Conservation (phyloP, 441 rosid species). For the Mallotus repandus region DNA sequence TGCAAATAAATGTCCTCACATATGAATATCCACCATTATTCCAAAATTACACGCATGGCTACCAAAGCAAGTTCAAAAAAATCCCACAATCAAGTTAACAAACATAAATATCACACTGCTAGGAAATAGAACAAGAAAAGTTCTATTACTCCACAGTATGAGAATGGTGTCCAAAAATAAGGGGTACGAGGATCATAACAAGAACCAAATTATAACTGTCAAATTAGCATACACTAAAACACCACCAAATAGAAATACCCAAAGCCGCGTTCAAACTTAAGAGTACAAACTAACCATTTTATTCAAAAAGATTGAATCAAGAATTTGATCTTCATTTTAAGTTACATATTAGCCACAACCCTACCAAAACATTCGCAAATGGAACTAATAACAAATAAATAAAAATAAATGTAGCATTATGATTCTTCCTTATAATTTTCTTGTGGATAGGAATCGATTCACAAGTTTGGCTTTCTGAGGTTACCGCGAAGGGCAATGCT, state of each 20-base stretch:
- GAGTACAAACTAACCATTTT: not conserved
- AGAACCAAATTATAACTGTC: not conserved
- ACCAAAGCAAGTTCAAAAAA: not conserved
- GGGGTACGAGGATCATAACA: not conserved
- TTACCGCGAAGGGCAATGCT: constrained; percentile 37
- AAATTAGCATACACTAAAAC: not conserved
- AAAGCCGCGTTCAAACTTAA: not conserved
- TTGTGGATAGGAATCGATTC: constrained; percentile 48
- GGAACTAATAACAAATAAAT: not conserved
- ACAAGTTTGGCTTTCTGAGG: constrained; percentile 42
- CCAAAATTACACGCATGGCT: not conserved
- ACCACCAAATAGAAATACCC: not conserved
- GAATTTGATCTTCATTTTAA: not conserved
- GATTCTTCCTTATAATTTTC: constrained; percentile 50
- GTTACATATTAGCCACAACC: not conserved
- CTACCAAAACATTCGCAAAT: not conserved
- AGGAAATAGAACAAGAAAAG: not conserved
- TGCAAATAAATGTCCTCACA: not conserved
- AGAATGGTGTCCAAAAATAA: not conserved
- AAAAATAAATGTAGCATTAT: constrained; percentile 8
- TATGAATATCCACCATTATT: not conserved
- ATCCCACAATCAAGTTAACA: not conserved
- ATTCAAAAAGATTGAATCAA: not conserved
- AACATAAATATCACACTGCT: not conserved
- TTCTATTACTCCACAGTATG: not conserved